A percentile compares a stretch with the other conserved stretches of the same genome.
phyloP scores from a whole-genome alignment of 768 basidiomycete genomes.

The Mycena metata region DNA sequence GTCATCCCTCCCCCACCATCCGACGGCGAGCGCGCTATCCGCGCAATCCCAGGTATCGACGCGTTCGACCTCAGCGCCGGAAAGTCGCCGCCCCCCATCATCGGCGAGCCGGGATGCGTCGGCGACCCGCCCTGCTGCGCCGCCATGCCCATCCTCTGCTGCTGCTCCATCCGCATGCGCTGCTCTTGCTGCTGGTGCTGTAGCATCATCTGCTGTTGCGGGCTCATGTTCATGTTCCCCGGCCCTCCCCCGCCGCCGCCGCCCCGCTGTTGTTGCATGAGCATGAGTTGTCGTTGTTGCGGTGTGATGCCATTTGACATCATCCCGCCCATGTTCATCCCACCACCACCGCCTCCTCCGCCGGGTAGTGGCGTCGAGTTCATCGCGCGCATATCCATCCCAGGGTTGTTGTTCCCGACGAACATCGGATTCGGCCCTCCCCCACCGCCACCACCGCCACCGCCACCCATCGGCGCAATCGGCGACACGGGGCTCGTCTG shows the following conservation, averaged over 20 bases:
- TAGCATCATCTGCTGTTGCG: conserved; percentile 42
- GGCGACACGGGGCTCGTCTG: conserved; percentile 45
- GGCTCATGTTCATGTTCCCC: conserved; percentile 40
- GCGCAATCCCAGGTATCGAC: conserved; percentile 79
- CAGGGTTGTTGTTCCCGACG: conserved; percentile 33
- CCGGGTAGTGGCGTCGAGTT: conserved; percentile 42
- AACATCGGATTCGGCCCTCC: conserved; percentile 40
- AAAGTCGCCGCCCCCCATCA: conserved; percentile 57
- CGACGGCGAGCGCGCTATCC: conserved; percentile 82
- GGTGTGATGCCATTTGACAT: conserved; percentile 46
- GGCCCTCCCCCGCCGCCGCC: conserved; percentile 46
- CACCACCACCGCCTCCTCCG: conserved; percentile 39
- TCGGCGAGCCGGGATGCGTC: conserved; percentile 60
- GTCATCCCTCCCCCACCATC: conserved; percentile 57
- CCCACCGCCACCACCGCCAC: conserved; percentile 28
- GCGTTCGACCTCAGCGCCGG: conserved; percentile 70
- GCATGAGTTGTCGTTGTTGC: conserved; percentile 40
- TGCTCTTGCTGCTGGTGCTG: conserved; percentile 34
- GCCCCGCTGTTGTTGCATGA: conserved; percentile 47
- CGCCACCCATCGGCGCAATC: conserved; percentile 42
- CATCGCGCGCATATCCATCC: conserved; percentile 42
- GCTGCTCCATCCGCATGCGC: conserved; percentile 32
- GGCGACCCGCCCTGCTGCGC: conserved; percentile 52
- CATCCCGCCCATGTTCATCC: conserved; percentile 48
- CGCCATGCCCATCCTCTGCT: conserved; percentile 43